phyloP scores from a whole-genome alignment of 2,329 filamentous ascomycete genomes.

The Biscogniauxia mediterranea region DNA sequence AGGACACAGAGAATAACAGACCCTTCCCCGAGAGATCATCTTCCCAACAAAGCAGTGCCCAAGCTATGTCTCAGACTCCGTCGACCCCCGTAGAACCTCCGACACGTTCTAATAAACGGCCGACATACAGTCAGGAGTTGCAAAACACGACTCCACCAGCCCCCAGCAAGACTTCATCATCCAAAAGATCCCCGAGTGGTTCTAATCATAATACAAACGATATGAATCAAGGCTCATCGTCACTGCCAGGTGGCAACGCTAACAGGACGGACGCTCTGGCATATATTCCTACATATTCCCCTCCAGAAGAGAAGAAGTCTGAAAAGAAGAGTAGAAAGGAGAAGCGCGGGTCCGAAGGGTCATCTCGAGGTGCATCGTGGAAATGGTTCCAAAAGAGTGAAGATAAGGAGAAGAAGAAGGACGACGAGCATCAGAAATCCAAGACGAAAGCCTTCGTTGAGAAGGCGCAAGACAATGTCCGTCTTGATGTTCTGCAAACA shows the following conservation, averaged over 20 bases:
- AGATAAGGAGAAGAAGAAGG: conserved; percentile 68
- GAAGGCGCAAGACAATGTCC: conserved; percentile 71
- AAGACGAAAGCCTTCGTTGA: conserved; percentile 60
- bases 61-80: conserved; percentile 50
- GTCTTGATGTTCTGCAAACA: conserved; percentile 81
- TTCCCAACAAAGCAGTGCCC: conserved; percentile 42
- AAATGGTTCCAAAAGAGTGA: conserved; percentile 67
- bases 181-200: conserved; percentile 33
- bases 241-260: conserved; percentile 65
- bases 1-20: conserved; percentile 25
- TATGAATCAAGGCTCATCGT: conserved; percentile 63
- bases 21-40: conserved; percentile 55
- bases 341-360: conserved; percentile 58
- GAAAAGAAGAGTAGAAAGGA: conserved; percentile 79
- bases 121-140: conserved; percentile 34
- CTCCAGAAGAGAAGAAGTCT: conserved; percentile 66
- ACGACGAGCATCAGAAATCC: conserved; percentile 61
- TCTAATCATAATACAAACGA: conserved; percentile 59
- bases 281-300: conserved; percentile 69
- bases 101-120: conserved; percentile 45
- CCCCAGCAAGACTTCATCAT: conserved; percentile 19
- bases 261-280: conserved; percentile 73
- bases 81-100: conserved; percentile 44
- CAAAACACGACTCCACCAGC: conserved; percentile 24
- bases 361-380: conserved; percentile 71